Evolutionary conservation across 768 basidiomycete genomes (phyloP).

Genomic region (Termitomyces heimii): DNA sequence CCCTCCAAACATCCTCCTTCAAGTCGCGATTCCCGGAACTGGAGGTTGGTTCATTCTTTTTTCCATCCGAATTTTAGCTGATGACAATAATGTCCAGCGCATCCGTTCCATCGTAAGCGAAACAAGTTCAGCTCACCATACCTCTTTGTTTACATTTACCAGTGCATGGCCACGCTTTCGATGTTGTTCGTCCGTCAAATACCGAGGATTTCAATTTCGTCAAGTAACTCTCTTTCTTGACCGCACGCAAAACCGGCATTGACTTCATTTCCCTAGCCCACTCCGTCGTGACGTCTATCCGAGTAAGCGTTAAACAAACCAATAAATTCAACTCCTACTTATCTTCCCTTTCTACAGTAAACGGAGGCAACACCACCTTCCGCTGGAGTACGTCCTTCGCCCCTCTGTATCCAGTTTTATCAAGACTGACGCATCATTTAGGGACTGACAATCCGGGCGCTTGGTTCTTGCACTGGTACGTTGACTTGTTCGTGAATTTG

Average conservation of each 20-base stretch:
- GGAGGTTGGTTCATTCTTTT: slow-evolving; percentile 17
- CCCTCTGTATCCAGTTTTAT: not conserved
- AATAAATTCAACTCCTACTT: not conserved
- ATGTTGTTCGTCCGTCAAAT: slow-evolving; percentile 20
- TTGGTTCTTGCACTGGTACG: slow-evolving; percentile 43
- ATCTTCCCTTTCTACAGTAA: slow-evolving; percentile 15
- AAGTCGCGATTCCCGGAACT: slow-evolving; percentile 24
- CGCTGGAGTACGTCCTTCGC: slow-evolving; percentile 22
- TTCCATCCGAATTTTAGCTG: not conserved
- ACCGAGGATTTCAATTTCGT: slow-evolving; percentile 20
- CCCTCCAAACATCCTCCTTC: slow-evolving; percentile 15
- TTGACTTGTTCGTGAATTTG: not conserved
- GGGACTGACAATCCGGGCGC: slow-evolving; percentile 53
- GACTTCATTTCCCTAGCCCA: slow-evolving; percentile 9
- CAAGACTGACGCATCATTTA: not conserved
- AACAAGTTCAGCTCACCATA: no score
- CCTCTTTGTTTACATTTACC: not conserved
- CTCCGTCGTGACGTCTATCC: slow-evolving; percentile 21
- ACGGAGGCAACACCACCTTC: slow-evolving; percentile 31
- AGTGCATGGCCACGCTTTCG: slow-evolving; percentile 28
- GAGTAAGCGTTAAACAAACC: slow-evolving; percentile 9
- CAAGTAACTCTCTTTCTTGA: slow-evolving; percentile 15
- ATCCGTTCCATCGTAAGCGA: slow-evolving; percentile 26
- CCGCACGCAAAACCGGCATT: not conserved
- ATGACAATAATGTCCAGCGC: slow-evolving; percentile 6